Evolutionary conservation across 306 rosid species (phyloP).

Genomic region (Alnus glutinosa): DNA sequence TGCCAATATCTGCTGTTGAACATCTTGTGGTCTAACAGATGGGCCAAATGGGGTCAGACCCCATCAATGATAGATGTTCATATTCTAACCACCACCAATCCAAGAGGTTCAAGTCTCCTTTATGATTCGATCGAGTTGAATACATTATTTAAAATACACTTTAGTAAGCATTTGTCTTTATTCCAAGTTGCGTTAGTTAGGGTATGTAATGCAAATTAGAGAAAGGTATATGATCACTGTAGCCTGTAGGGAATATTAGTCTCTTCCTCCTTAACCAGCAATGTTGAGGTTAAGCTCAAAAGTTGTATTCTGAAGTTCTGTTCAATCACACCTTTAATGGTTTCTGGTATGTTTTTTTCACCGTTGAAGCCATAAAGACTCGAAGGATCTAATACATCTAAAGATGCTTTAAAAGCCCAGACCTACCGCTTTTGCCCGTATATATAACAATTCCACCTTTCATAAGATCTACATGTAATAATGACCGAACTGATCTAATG

Average conservation of each 20-base stretch:
- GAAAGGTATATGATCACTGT: background rate
- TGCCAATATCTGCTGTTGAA: too few species aligned
- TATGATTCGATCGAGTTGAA: background rate
- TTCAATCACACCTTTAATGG: background rate
- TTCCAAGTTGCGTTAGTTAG: background rate
- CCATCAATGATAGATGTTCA: slow-evolving; percentile 25
- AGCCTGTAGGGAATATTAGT: background rate
- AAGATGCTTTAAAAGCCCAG: background rate
- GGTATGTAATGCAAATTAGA: background rate
- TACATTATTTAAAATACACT: slow-evolving; percentile 13
- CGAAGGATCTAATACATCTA: background rate
- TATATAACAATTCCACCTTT: background rate
- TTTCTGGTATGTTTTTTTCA: background rate
- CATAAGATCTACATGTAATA: background rate
- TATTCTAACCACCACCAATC: slow-evolving; percentile 27
- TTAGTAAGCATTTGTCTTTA: background rate
- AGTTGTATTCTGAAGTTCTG: background rate
- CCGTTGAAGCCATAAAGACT: background rate
- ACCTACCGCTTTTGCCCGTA: background rate
- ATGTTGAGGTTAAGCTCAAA: background rate
- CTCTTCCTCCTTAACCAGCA: background rate
- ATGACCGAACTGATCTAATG: background rate
- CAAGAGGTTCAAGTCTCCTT: slow-evolving; percentile 22
- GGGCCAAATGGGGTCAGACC: slow-evolving; percentile 34
- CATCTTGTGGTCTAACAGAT: background rate